These are phyloP conservation scores for Cupressus sempervirens DNA, from an alignment of 75 land plant species.

Conservation along the genomic window DNA sequence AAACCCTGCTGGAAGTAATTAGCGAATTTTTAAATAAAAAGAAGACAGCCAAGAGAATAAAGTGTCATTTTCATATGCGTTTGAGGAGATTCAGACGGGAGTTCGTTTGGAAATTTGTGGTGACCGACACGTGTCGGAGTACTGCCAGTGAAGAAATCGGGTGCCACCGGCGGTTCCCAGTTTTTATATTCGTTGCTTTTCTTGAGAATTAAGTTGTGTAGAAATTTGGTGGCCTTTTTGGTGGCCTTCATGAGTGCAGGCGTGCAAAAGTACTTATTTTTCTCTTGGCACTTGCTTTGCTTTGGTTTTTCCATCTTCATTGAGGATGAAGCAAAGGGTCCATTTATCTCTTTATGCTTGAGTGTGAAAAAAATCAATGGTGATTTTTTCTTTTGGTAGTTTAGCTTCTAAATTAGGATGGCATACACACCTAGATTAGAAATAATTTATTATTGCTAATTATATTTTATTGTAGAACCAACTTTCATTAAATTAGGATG, in stretches of 20 bases:
- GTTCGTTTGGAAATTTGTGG: background rate
- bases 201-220: background rate
- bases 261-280: background rate
- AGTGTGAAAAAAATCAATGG: too few species aligned
- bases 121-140: background rate
- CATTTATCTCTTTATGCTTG: too few species aligned
- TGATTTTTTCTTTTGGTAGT: too few species aligned
- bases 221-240: background rate
- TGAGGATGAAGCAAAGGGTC: too few species aligned
- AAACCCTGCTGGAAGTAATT: background rate
- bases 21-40: background rate
- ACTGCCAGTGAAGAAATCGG: background rate
- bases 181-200: background rate
- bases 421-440: too few species aligned
- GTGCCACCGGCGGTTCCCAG: background rate
- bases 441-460: too few species aligned
- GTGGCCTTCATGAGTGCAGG: background rate
- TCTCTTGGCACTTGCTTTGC: background rate
- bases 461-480: too few species aligned
- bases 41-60: background rate
- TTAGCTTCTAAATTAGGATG: too few species aligned
- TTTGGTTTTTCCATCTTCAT: too few species aligned
- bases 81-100: background rate
- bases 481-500: too few species aligned
- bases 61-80: background rate